Base-by-base conservation (phyloP, 805 yeast genomes). In the Pichia deserticola region DNA sequence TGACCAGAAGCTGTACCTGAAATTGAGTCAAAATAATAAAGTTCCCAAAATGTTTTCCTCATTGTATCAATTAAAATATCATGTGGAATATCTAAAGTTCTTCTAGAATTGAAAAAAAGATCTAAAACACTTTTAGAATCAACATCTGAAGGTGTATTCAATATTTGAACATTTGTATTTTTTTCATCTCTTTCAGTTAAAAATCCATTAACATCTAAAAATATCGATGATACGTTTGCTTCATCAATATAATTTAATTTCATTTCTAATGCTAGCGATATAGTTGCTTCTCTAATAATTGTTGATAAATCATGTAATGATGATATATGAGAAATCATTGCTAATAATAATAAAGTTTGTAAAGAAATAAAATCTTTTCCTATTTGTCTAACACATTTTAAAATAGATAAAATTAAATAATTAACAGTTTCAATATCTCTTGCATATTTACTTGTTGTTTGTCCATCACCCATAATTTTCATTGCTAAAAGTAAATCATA, bases 1-100 rank as follows among this genome's bases (percentile, higher is more conserved):
- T 63, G 66, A 10, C 81, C 81, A 45, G 77, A 78, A 0, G 82
- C 78, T 7, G 79, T 76, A 1, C 81, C 81, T 51, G 75, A 74
- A 36, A 76, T 64, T 9, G 77, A 73, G 58, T 77, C 82, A 46
- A 77, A 66, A 56, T 75, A 77, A 55, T 73, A 72, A 6, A 75
- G 57, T 49, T 77, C 82, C 81, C 81, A 77, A 52, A 75, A 70
- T 10, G 75, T 67, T 50, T 78, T 64, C 48, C 81, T 65, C 5
- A 72, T 72, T 39, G 66, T 58, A 50, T 70, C 71, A 36, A 57
- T 57, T 9, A 64, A 41, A 8, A 63, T 55, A 6, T 49, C 42
- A 25, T 51, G 47, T 0, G 66, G 61, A 3, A 64, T 53, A 13
- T 49, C 49, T 3, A 44, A 32, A 2, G 60, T 52, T 42, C 70